Conservation (phyloP, 768 basidiomycete genomes). For the Cystobasidium tubakii region DNA sequence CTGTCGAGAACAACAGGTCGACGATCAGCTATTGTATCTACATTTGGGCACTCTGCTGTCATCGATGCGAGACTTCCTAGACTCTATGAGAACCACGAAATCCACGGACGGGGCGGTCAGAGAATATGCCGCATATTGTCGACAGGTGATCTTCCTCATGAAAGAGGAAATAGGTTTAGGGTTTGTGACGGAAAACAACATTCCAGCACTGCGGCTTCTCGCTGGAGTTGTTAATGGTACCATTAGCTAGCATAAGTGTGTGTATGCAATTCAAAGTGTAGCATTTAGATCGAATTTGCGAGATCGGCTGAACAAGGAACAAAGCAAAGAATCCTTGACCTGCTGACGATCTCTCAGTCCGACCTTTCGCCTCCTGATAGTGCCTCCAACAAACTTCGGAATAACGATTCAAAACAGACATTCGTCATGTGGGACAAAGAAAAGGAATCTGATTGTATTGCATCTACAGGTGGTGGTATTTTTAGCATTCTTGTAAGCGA, state of each 20-base stretch:
- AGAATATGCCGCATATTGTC: background rate
- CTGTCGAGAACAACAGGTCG: conserved; percentile 22
- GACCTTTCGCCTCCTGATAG: no score
- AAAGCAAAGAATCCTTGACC: no score
- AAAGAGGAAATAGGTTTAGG: conserved; percentile 16
- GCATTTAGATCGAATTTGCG: background rate
- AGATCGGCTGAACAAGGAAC: no score
- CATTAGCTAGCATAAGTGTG: background rate
- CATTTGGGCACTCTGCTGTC: background rate
- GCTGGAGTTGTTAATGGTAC: conserved; percentile 18
- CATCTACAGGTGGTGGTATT: background rate
- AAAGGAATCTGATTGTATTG: background rate
- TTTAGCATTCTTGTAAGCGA: background rate
- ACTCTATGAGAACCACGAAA: background rate
- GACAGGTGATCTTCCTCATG: background rate
- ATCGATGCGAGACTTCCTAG: conserved; percentile 22
- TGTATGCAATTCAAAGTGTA: background rate
- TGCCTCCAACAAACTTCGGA: no score
- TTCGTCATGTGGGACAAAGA: background rate
- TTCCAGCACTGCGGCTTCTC: conserved; percentile 10
- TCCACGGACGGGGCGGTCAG: background rate
- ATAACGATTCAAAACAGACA: no score
- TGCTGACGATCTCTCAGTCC: no score
- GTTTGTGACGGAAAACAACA: background rate
- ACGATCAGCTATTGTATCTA: conserved; percentile 4